Evolutionary conservation across 441 rosid species (phyloP).

Genomic region (Populus hybrid): DNA sequence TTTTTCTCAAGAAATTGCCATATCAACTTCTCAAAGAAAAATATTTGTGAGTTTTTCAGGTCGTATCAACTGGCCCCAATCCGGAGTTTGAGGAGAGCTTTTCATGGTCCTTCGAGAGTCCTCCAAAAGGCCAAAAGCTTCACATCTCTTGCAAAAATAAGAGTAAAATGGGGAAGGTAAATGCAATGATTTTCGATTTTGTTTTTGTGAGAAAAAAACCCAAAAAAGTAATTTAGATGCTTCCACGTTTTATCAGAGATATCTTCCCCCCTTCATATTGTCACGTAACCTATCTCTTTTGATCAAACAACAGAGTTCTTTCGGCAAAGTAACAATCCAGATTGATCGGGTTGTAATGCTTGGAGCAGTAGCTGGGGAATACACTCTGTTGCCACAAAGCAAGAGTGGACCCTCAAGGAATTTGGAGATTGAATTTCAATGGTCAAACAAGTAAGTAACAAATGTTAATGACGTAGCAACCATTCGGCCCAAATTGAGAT

Average conservation of each 20-base stretch:
- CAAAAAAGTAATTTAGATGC: neutral
- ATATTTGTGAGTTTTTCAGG: slow-evolving; percentile 33
- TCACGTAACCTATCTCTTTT: slow-evolving; percentile 8
- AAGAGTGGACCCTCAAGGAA: slow-evolving; percentile 92
- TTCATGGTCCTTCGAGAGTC: slow-evolving; percentile 95
- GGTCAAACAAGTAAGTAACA: slow-evolving; percentile 94
- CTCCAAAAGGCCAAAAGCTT: slow-evolving; percentile 98
- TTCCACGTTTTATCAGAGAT: neutral
- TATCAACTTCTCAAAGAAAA: neutral
- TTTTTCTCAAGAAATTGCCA: neutral
- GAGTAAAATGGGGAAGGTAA: slow-evolving; percentile 99
- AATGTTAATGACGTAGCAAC: slow-evolving; percentile 3
- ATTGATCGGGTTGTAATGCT: slow-evolving; percentile 98
- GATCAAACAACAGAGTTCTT: slow-evolving; percentile 68
- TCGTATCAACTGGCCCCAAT: slow-evolving; percentile 92
- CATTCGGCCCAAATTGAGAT: slow-evolving; percentile 12
- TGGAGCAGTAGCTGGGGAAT: slow-evolving; percentile 95
- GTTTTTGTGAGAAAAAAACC: neutral
- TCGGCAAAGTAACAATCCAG: slow-evolving; percentile 98
- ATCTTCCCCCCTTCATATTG: neutral
- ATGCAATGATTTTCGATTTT: neutral
- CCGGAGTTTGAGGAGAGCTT: slow-evolving; percentile 99
- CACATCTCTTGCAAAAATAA: slow-evolving; percentile 96
- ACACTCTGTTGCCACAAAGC: slow-evolving; percentile 86
- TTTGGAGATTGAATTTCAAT: slow-evolving; percentile 95